Base-by-base conservation (phyloP, 2,329 filamentous ascomycete species). In the Pyrenophora teres region DNA sequence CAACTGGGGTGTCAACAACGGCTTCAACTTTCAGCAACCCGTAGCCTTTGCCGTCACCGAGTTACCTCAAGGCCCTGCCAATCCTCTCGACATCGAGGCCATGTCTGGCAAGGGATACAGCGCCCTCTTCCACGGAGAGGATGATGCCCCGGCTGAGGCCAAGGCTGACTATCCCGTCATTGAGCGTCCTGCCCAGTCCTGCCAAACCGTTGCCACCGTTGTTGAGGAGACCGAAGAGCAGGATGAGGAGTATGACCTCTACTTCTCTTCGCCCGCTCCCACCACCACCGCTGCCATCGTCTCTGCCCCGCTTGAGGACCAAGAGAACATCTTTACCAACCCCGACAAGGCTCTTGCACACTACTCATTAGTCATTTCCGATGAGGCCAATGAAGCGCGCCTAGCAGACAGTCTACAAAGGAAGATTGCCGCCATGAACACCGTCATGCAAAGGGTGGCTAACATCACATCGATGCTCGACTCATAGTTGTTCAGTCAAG, bases 11-110 rank as follows among this genome's bases (percentile, higher is more conserved):
- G 86, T 81, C 72, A 80, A 78, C 71, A 87, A 83, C 72, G 62
- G 59, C 32, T 77, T 77, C 67, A 71, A 65, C 63, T 74, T 65
- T 63, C 68, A 74, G 54, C 86, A 88, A 69, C 86, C 87, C 19
- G 85, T 86, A 69, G 86, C 89, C 41, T 95, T 89, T 65, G 83
- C 90, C 42, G 84, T 92, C 13, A 74, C 84, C n/a, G 85, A 89
- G 58, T 82, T 89, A 2, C 87, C 87, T 2, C 82, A 87, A 60
- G 78, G 87, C 21, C 87, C 87, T 4, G 65, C 73, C 37, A 80
- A 71, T 47, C 92, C 60, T 79, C 87, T 67, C 38, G 80, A 84
- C 54, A 76, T 83, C 5, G 79, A 83, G 19, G 69, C 81, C 19
- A 79, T 94, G n/a, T 87, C 87, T 4, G 89, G 88, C 65, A 94